Base-by-base conservation (phyloP, 352 stramenopile species). In the Pythium aquatile region DNA sequence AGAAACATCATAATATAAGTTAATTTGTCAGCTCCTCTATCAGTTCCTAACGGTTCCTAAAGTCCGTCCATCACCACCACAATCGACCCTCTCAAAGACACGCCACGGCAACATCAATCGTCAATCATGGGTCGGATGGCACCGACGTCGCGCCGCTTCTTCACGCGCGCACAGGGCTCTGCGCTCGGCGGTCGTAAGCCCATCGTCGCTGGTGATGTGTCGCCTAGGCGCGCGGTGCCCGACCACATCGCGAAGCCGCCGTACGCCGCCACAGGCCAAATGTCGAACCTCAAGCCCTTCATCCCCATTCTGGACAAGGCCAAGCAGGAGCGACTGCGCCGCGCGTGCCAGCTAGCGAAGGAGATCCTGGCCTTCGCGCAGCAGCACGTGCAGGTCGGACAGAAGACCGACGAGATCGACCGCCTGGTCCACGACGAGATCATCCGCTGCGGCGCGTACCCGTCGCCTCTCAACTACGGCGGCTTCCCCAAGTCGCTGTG, bases 401-500 rank as follows among this genome's bases (percentile, higher is more conserved):
- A 85, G 7, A 96, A 90, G 10, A 98, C 96, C 1, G 96, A 99
- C 52, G 87, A 97, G 42, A 98, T 99, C 66, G 96, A 99, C 70
- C 69, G 77, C 46, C 70, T 89, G 7, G 87, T 98, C 42, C 96
- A 99, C 70, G 80, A 96, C 10, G 88, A 94, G 40, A 96, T 98
- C 53, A 66, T 98, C 44, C 78, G 76, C 6, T 71, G 75, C 35
- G 81, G 81, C 17, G 96, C 90, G 40, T 98, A 98, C 65, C 79
- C 85, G 48, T 96, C 89, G 40, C 94, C 94, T 60, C 79, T 98
- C n/a, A 94, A 96, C 66, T 98, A 99, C 69, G 79, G 81, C 47
- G 85, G 88, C 55, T 98, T 98, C 72, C 90, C 94, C 63, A 98
- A 99, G 80, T 96, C 93, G 42, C 75, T 99, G 29, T 99, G 96